Percentiles rank a stretch among this genome's conserved stretches.
These are phyloP conservation scores for Fusarium graminum DNA, from an alignment of 2,329 filamentous ascomycete species.

Conservation along the genomic window DNA sequence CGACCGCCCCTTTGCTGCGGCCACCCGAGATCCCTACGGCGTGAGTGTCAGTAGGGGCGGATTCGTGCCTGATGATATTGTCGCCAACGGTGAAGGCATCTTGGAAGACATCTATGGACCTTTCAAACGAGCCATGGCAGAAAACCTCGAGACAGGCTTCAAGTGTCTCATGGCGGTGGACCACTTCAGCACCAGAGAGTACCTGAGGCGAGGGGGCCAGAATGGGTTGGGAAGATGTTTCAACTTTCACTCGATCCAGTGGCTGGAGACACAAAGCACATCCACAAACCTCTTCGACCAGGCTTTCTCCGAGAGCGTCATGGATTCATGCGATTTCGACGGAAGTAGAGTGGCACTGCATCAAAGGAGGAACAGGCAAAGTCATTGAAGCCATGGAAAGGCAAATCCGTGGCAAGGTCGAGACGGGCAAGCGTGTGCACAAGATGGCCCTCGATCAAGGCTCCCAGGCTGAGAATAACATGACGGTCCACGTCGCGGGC, in stretches of 20 bases:
- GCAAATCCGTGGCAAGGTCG: background rate
- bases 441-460: background rate
- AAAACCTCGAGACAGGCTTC: background rate
- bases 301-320: background rate
- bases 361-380: background rate
- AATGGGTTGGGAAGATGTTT: background rate
- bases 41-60: background rate
- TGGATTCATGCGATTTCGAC: background rate
- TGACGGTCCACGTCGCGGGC: background rate
- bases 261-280: background rate
- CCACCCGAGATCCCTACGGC: background rate
- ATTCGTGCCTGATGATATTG: background rate
- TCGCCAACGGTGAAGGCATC: background rate
- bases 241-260: background rate
- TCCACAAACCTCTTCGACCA: background rate
- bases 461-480: background rate
- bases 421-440: background rate
- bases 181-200: background rate
- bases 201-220: background rate
- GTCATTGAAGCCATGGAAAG: background rate
- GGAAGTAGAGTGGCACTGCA: background rate
- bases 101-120: background rate
- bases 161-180: background rate
- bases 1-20: background rate
- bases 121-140: background rate